These are phyloP conservation scores for Scheffersomyces cryptocercus DNA, from an alignment of 1,139 yeast genomes.

Conservation along the genomic window DNA sequence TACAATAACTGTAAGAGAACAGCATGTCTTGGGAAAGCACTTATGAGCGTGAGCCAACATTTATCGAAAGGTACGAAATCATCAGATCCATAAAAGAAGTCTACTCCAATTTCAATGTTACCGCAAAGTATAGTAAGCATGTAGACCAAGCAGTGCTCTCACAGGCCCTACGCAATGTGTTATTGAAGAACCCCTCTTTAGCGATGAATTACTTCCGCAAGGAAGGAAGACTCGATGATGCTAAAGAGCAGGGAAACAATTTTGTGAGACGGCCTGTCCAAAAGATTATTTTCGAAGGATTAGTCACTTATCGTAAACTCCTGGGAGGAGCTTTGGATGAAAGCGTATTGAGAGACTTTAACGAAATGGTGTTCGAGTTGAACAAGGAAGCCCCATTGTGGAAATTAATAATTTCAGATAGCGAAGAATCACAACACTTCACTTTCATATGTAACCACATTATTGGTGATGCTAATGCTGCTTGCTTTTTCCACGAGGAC, in stretches of 20 bases:
- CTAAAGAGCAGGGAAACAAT: constrained; percentile 15
- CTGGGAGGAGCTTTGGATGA: constrained; percentile 15
- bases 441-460: constrained; percentile 35
- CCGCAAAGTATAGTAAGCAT: constrained; percentile 22
- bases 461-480: constrained; percentile 38
- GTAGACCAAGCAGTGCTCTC: constrained; percentile 22
- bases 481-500: constrained; percentile 32
- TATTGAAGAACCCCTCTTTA: constrained; percentile 23
- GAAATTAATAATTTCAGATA: constrained; percentile 25
- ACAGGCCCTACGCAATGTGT: constrained; percentile 21
- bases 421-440: constrained; percentile 19
- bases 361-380: constrained; percentile 16
- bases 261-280: constrained; percentile 20
- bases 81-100: constrained; percentile 22
- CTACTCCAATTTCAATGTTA: constrained; percentile 32
- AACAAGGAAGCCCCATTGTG: constrained; percentile 28
- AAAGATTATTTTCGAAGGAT: constrained; percentile 23
- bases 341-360: constrained; percentile 16
- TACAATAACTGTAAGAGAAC: too few relatives aligned
- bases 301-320: constrained; percentile 19
- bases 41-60: constrained; percentile 2
- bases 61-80: constrained; percentile 28
- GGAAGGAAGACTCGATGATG: constrained; percentile 10
- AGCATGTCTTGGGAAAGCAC: too few relatives aligned
- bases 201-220: constrained; percentile 19